These are phyloP conservation scores for Stachybotrys chartarum DNA, from an alignment of 2,329 filamentous ascomycete genomes.

Conservation along the genomic window DNA sequence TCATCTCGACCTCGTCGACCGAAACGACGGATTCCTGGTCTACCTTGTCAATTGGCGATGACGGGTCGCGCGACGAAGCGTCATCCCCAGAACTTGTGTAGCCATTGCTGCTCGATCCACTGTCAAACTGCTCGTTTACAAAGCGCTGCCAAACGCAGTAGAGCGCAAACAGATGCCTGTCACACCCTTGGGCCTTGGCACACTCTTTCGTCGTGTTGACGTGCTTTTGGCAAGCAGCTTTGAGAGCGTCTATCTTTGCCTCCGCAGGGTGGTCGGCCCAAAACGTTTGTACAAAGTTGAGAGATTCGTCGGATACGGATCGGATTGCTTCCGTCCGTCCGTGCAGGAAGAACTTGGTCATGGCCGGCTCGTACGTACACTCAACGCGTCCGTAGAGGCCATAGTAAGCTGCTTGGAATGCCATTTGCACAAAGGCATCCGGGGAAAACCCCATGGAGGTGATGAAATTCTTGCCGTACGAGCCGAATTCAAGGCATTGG, in stretches of 20 bases:
- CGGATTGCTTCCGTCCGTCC: constrained; percentile 92
- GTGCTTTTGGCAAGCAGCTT: constrained; percentile 78
- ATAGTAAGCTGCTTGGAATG: constrained; percentile 96
- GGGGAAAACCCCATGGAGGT: constrained; percentile 95
- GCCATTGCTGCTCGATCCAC: constrained; percentile 50
- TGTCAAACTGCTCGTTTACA: constrained; percentile 58
- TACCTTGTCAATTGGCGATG: constrained; percentile 44
- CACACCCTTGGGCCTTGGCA: constrained; percentile 83
- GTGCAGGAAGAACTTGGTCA: constrained; percentile 93
- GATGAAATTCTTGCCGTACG: constrained; percentile 96
- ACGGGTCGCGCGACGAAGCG: constrained; percentile 36
- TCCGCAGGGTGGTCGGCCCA: constrained; percentile 85
- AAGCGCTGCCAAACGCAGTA: constrained; percentile 92
- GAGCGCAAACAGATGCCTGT: constrained; percentile 87
- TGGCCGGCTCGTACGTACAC: constrained; percentile 94
- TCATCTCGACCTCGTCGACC: constrained; percentile 21
- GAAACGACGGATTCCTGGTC: constrained; percentile 39
- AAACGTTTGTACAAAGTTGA: constrained; percentile 88
- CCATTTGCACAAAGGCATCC: constrained; percentile 98
- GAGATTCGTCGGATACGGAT: constrained; percentile 72
- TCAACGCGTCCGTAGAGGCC: constrained; percentile 90
- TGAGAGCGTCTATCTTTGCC: constrained; percentile 78
- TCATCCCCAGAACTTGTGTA: constrained; percentile 54
- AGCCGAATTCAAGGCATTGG: constrained; percentile 77
- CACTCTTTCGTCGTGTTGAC: constrained; percentile 74